Evolutionary conservation across 306 rosid genomes (phyloP), one percentile per base, ranked within the genome.

Genomic region (Luffa aegyptiaca): DNA sequence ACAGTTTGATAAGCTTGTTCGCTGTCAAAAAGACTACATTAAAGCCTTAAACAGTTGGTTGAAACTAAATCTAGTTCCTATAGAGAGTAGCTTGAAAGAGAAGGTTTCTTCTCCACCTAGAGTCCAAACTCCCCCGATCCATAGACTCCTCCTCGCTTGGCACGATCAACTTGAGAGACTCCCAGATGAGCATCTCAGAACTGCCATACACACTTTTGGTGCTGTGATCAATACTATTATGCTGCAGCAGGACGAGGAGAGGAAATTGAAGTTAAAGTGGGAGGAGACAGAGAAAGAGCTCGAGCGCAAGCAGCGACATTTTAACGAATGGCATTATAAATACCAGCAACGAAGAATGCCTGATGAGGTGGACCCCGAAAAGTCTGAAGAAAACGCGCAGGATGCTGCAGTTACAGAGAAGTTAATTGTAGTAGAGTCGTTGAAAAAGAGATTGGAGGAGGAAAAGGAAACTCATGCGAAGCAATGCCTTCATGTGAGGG

Each of bases 61-160:
- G 83, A 93, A 89, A 75, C 86, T 86, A 76, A 96, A 91, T 83
- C 91, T 96, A 74, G 80, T 90, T 82, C 99, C 99, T 41, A 89
- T 92, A 64, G 99, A 96, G 82, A 96, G 94, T 88, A 91, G 78
- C 83, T 81, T 93, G 82, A 96, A 79, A 88, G 99, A 96, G 87
- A 96, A 89, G 81, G 97, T 93, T 84, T 96, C 99, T 65, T 93
- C 98, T 5, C 99, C 98, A 8, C 97, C 97, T 64, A 93, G 97
- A 85, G 57, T 86, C 82, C 86, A 46, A 58, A 87, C 48, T 51
- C 94, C 98, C 1, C 93, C 96, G 9, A 86, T 96, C 74, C 93
- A 87, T 64, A 84, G 45, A 49, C 92, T 93, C 77, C 87, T 96
- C 81, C 78, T 17, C 16, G 90, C 85, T 17, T 96, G 99, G 99